Evolutionary conservation across 148 eudicot genomes (phyloP).

Genomic region (Arctostaphylos glauca): DNA sequence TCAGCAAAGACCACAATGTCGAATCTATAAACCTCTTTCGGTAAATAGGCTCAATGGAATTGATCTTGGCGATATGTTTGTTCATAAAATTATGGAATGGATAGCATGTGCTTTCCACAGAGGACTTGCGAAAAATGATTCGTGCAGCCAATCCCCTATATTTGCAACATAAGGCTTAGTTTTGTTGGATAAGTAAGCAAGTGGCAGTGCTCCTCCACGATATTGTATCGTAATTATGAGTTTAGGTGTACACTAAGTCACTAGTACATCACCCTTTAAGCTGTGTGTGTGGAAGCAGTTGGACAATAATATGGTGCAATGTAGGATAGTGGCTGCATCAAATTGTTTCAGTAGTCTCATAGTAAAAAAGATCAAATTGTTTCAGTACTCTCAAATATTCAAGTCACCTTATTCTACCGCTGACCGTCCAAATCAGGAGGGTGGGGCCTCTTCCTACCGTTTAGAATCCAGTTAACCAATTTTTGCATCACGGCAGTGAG

Average conservation of each 20-base stretch:
- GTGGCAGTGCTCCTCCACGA: background rate
- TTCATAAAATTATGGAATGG: background rate
- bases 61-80: background rate
- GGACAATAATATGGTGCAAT: background rate
- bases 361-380: background rate
- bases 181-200: slow-evolving; percentile 4
- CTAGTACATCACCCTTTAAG: background rate
- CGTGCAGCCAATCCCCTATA: background rate
- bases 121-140: background rate
- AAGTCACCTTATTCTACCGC: background rate
- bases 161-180: background rate
- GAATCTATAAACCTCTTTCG: background rate
- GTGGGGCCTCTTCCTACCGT: background rate
- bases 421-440: background rate
- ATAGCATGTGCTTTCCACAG: background rate
- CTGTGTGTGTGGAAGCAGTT: background rate
- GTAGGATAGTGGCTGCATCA: background rate
- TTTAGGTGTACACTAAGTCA: background rate
- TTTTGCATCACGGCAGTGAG: background rate
- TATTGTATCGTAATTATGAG: background rate
- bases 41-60: background rate
- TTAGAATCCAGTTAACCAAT: background rate
- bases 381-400: background rate
- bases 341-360: background rate
- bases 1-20: background rate